phyloP scores from a whole-genome alignment of 441 rosid species.

The Euphorbia celastroides region DNA sequence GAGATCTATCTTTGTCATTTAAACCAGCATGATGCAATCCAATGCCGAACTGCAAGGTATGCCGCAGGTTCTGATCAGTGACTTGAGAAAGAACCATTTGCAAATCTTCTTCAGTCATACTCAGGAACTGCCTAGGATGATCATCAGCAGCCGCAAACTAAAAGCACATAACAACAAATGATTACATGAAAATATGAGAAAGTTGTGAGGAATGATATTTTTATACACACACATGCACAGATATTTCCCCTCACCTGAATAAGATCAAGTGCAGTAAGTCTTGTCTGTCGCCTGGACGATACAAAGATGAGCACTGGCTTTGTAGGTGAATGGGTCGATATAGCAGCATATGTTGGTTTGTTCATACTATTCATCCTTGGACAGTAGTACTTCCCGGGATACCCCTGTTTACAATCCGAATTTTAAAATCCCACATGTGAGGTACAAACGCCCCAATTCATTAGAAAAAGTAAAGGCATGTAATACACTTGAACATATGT shows the following conservation, averaged over 20 bases:
- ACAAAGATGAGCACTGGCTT: slow-evolving; percentile 98
- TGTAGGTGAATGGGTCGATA: slow-evolving; percentile 93
- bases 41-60: slow-evolving; percentile 94
- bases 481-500: background rate
- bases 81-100: slow-evolving; percentile 98
- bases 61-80: slow-evolving; percentile 91
- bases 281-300: slow-evolving; percentile 98
- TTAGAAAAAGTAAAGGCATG: background rate
- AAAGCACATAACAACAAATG: slow-evolving; percentile 20
- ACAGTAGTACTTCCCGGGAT: slow-evolving; percentile 93
- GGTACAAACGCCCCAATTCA: slow-evolving; percentile 4
- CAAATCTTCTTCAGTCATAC: slow-evolving; percentile 80
- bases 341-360: slow-evolving; percentile 99
- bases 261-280: slow-evolving; percentile 97
- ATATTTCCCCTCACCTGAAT: slow-evolving; percentile 64
- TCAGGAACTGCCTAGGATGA: slow-evolving; percentile 86
- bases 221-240: slow-evolving; percentile 9
- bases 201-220: slow-evolving; percentile 12
- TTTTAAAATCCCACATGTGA: slow-evolving; percentile 10
- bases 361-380: slow-evolving; percentile 99
- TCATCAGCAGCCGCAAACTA: slow-evolving; percentile 97
- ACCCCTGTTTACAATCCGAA: slow-evolving; percentile 57
- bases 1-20: slow-evolving; percentile 92
- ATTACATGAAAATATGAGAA: slow-evolving; percentile 8
- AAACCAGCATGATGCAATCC: slow-evolving; percentile 99